Evolutionary conservation across 257 asterid species (phyloP).

Genomic region (Handroanthus guayacan): DNA sequence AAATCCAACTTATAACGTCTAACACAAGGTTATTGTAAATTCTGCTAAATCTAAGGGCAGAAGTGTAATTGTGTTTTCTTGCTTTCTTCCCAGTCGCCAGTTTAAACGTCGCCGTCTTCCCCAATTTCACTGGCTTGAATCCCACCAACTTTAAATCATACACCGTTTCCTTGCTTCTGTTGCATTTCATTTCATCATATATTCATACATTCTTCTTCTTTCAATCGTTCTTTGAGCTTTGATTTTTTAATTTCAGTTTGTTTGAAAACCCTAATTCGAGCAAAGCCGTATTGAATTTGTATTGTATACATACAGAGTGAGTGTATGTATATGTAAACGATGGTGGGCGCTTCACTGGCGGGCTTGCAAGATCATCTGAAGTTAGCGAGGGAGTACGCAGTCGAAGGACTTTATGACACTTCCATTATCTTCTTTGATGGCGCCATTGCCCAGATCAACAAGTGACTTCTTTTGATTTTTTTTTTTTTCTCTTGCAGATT

Average conservation of each 20-base stretch:
- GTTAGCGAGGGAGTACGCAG: conserved; percentile 92
- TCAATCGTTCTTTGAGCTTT: conserved; percentile 21
- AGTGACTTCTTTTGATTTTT: conserved; percentile 48
- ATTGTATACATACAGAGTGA: background rate
- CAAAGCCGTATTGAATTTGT: conserved; percentile 32
- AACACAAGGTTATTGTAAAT: background rate
- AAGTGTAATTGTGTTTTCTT: conserved; percentile 24
- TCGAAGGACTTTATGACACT: conserved; percentile 92
- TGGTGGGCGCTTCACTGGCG: conserved; percentile 75
- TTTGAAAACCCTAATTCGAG: conserved; percentile 37
- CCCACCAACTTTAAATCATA: conserved; percentile 41
- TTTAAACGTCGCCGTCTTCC: conserved; percentile 65
- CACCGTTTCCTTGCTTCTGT: conserved; percentile 24
- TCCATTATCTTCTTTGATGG: conserved; percentile 96
- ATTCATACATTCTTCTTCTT: background rate
- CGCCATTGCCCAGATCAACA: conserved; percentile 96
- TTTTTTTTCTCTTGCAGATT: conserved; percentile 8
- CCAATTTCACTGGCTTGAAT: conserved; percentile 35
- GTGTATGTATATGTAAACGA: conserved; percentile 31
- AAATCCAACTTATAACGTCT: too few relatives aligned
- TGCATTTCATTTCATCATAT: conserved; percentile 25
- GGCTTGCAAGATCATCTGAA: conserved; percentile 92
- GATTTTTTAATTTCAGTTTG: conserved; percentile 24
- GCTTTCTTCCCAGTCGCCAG: conserved; percentile 44
- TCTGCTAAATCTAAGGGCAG: conserved; percentile 25